These are phyloP conservation scores for Phaffia rhodozyma DNA, from an alignment of 1,284 basidiomycete genomes.

Conservation along the genomic window DNA sequence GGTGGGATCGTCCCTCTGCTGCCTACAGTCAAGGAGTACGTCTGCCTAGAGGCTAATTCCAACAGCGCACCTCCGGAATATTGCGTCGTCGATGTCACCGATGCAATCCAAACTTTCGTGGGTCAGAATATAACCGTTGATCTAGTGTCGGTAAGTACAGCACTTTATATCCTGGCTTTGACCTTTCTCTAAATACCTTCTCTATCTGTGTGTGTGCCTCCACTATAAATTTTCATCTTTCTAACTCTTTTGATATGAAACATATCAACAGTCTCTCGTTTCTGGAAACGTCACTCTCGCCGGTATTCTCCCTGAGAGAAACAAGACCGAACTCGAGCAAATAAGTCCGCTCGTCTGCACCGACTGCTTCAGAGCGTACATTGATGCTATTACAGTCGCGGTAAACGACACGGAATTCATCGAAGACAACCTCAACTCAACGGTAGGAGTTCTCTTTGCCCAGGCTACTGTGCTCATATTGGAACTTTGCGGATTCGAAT, in stretches of 20 bases:
- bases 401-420: too few relatives aligned
- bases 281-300: too few relatives aligned
- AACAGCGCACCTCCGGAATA: conserved; percentile 13
- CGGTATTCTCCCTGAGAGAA: too few relatives aligned
- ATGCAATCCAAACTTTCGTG: background rate
- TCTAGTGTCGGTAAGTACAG: background rate
- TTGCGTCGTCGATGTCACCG: background rate
- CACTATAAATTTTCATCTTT: too few relatives aligned
- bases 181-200: background rate
- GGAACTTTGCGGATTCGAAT: too few relatives aligned
- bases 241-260: background rate
- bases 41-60: conserved; percentile 1
- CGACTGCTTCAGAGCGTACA: too few relatives aligned
- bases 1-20: background rate
- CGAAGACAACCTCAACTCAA: too few relatives aligned
- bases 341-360: background rate
- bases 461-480: too few relatives aligned
- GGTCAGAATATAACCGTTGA: background rate
- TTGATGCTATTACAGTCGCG: too few relatives aligned
- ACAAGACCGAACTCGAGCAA: background rate
- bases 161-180: background rate
- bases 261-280: background rate
- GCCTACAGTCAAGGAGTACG: background rate
- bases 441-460: too few relatives aligned
- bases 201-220: too few relatives aligned